Base-by-base conservation (phyloP, 306 rosid genomes). In the Inga leiocalycina region DNA sequence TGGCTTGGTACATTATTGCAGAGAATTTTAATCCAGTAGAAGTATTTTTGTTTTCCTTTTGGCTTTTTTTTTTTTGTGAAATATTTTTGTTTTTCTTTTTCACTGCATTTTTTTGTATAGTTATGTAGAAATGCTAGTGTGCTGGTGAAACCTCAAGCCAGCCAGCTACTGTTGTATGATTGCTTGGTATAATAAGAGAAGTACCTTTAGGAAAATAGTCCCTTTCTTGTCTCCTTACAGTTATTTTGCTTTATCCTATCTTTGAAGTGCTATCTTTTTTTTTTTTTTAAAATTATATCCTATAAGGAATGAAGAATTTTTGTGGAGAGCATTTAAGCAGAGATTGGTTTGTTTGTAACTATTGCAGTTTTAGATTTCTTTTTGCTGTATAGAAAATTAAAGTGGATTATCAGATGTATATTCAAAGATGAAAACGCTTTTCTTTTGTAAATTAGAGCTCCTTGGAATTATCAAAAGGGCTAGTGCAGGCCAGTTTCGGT, bases 101-200 rank as follows among this genome's bases (percentile, higher is more conserved):
- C 49, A 82, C 43, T 79, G 77, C 89, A 75, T 74, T 91, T 74
- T 91, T 92, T 88, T 93, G 94, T 94, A 90, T 82, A 91, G 84
- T 84, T 92, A 87, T 86, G 76, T 82, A 84, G 87, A 78, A 82
- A 83, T 86, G 93, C 89, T 85, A 90, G 89, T 61, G 70, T 77
- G 78, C 43, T 74, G 91, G 91, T 84, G 32, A 88, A 89, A 84
- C 89, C 84, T 87, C 68, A 74, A 80, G 85, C 59, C 27, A 20
- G 64, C 92, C 88, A 30, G 92, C 90, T 75, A 70, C 77, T 84
- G 88, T 84, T 89, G 91, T 89, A 90, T 82, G 82, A 77, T 86
- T 19, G 59, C 51, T 77, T 79, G 77, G 75, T 78, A 62, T 80
- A 83, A 83, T 85, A 84, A 85, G 68, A 76, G 57, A 80, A 57